A percentile compares a stretch with the other conserved stretches of the same genome.
phyloP scores from a whole-genome alignment of 106 monocot genomes.

The Allium cepa region DNA sequence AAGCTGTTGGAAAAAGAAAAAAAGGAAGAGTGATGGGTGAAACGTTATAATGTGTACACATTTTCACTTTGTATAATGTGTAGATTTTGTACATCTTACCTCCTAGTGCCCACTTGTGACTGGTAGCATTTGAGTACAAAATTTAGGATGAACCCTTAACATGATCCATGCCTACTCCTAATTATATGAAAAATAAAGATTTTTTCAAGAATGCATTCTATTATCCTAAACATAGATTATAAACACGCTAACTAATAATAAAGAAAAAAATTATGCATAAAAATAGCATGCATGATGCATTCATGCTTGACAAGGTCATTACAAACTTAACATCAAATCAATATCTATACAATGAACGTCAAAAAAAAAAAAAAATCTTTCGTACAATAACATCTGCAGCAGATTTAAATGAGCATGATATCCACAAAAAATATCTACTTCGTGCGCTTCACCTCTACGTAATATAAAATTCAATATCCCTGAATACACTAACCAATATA shows the following conservation, averaged over 20 bases:
- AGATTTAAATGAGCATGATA: too few relatives aligned
- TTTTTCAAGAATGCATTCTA: not conserved
- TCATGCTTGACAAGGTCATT: too few relatives aligned
- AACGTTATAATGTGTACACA: not conserved
- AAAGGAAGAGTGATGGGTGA: not conserved
- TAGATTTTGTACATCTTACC: conserved; percentile 25
- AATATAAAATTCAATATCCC: too few relatives aligned
- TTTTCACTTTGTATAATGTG: too few relatives aligned
- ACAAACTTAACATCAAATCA: too few relatives aligned
- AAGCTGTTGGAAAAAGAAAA: conserved; percentile 32
- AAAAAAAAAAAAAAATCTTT: too few relatives aligned
- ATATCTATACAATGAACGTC: not conserved
- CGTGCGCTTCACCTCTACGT: too few relatives aligned
- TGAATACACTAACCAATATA: too few relatives aligned
- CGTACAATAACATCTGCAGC: too few relatives aligned
- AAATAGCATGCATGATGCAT: not conserved
- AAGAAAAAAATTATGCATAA: not conserved
- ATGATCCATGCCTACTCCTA: conserved; percentile 69
- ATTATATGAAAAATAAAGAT: not conserved
- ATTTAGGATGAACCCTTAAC: conserved; percentile 92
- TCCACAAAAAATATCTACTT: too few relatives aligned
- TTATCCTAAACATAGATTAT: not conserved
- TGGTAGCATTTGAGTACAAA: conserved; percentile 98
- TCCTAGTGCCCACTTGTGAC: conserved; percentile 98
- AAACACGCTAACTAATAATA: not conserved